Evolutionary conservation across 2,329 filamentous ascomycete genomes (phyloP).

Genomic region (Anthostomella pinea): DNA sequence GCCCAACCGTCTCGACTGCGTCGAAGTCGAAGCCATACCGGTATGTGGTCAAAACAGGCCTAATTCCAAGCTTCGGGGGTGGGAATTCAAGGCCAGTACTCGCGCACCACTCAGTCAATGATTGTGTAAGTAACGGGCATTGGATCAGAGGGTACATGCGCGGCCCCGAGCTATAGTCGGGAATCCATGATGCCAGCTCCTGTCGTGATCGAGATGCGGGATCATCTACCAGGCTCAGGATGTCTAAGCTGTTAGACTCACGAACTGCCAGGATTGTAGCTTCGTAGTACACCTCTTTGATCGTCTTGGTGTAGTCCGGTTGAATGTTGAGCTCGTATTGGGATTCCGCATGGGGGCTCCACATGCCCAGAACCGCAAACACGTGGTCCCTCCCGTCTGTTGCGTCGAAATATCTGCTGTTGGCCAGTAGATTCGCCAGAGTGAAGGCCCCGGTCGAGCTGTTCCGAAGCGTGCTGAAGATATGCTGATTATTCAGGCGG

Average conservation of each 20-base stretch:
- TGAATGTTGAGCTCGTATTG: no score
- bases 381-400: slow-evolving; percentile 5
- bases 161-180: slow-evolving; percentile 4
- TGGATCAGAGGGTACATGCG: slow-evolving; percentile 3
- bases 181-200: slow-evolving; percentile 8
- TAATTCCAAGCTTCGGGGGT: slow-evolving; percentile 1
- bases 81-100: background rate
- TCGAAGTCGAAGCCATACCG: slow-evolving; percentile 7
- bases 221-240: slow-evolving; percentile 7
- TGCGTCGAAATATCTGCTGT: slow-evolving; percentile 7
- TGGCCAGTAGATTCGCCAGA: slow-evolving; percentile 5
- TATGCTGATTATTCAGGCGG: slow-evolving; percentile 7
- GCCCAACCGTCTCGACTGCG: slow-evolving; percentile 3
- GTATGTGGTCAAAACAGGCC: no score
- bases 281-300: slow-evolving; percentile 4
- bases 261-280: slow-evolving; percentile 7
- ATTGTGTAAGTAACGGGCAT: background rate
- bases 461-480: slow-evolving; percentile 6
- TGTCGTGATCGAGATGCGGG: background rate
- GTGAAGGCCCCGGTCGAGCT: background rate
- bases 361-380: slow-evolving; percentile 6
- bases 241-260: slow-evolving; percentile 5
- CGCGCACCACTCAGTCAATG: background rate
- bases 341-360: background rate
- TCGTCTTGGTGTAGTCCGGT: slow-evolving; percentile 2